phyloP scores from a whole-genome alignment of 1,284 basidiomycete species.

The Schizophyllum commune region DNA sequence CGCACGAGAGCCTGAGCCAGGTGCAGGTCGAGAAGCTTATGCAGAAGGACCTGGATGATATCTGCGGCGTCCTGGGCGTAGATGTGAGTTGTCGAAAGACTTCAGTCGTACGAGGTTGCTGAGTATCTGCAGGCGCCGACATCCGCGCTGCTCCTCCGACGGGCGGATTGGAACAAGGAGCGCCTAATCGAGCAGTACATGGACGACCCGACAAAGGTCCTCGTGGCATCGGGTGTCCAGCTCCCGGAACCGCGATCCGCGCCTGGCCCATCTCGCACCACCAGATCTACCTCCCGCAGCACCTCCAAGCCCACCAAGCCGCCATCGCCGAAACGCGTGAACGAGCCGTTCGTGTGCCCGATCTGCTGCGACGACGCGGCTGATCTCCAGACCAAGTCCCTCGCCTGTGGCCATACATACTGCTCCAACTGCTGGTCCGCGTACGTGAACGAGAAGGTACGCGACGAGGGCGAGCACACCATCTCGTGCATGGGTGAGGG shows the following conservation, averaged over 20 bases:
- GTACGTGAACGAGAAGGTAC: conserved; percentile 83
- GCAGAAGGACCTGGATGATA: conserved; percentile 72
- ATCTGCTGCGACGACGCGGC: conserved; percentile 84
- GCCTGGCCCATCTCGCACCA: conserved; percentile 24
- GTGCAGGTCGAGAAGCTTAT: conserved; percentile 71
- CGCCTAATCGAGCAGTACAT: conserved; percentile 93
- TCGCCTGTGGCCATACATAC: conserved; percentile 78
- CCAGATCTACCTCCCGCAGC: conserved; percentile 19
- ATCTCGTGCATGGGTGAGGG: conserved; percentile 93
- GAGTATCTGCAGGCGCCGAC: conserved; percentile 28
- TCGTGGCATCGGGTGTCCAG: conserved; percentile 60
- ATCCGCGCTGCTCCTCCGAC: conserved; percentile 77
- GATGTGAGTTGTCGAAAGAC: conserved; percentile 48
- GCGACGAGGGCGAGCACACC: conserved; percentile 81
- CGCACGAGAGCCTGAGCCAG: conserved; percentile 70
- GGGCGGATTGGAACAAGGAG: conserved; percentile 95
- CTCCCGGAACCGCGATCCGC: conserved; percentile 31
- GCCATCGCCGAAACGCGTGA: conserved; percentile 9
- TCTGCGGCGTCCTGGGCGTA: conserved; percentile 78
- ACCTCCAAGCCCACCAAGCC: conserved; percentile 22
- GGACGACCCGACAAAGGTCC: conserved; percentile 73
- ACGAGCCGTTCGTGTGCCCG: conserved; percentile 70
- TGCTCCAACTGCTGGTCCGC: conserved; percentile 85
- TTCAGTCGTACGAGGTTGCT: no score
- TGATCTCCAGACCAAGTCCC: conserved; percentile 48